Evolutionary conservation across 495 filamentous ascomycete species (phyloP), one percentile per base, ranked within the genome.

Genomic region (Echria macrotheca): DNA sequence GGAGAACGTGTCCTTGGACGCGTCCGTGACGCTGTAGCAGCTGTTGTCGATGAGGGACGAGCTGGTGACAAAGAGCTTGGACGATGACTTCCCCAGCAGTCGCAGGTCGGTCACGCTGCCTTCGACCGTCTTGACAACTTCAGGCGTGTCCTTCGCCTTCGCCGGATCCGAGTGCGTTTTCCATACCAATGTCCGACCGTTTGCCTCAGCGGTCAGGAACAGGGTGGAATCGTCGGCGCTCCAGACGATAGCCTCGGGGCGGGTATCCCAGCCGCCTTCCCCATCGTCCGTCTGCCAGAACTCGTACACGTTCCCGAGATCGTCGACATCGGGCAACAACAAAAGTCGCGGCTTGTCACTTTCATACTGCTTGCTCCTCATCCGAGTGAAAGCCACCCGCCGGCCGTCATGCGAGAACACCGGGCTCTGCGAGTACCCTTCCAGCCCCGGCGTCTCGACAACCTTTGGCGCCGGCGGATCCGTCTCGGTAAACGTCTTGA

Each of bases 351-450:
- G 86, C 65, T 88, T 87, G 69, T 96, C 91, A 8, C 84, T 84
- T 67, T 97, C 91, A 60, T 97, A 96, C 18, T 89, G 88, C 55
- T 85, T 80, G 51, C 81, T 71, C 19, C 76, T 73, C 87, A 91
- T 91, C 25, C 83, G 77, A 33, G 89, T 79, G 52, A 96, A 89
- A n/a, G 83, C 91, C 7, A 90, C 77, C 38, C 75, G 76, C 41
- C 72, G 76, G 1, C 87, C 89, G 56, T 84, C 77, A 14, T 85
- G 81, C 2, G 87, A 87, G 52, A 95, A 85, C 4, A 82, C 78
- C 1, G 91, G 91, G 5, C 74, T 79, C 0, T 82, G 76, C 58
- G 83, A 80, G 46, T 93, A 91, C 0, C 91, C 91, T 48, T 84
- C 73, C 12, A 80, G 55, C 2, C 59, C 61, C 4, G 70, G 70